Evolutionary conservation across 768 basidiomycete genomes (phyloP).

Genomic region (Russula abietina): DNA sequence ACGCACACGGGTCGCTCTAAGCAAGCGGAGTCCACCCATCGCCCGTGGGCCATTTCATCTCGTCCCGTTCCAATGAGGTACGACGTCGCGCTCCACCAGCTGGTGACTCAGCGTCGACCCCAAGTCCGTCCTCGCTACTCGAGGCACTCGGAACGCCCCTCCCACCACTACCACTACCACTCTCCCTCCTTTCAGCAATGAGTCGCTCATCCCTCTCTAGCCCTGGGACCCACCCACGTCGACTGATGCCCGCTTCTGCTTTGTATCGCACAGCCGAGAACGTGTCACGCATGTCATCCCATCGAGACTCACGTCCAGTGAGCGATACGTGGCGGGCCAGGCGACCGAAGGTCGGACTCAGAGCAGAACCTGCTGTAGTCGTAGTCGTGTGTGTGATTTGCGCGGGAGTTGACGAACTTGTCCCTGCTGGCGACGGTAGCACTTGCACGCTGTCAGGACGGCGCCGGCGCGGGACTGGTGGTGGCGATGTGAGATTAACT

Average conservation of each 20-base stretch:
- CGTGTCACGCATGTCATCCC: constrained; percentile 36
- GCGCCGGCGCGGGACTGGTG: constrained; percentile 38
- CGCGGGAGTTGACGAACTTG: neutral
- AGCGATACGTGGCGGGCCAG: constrained; percentile 40
- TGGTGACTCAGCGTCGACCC: constrained; percentile 22
- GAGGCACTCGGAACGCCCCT: constrained; percentile 28
- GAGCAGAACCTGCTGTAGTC: constrained; percentile 10
- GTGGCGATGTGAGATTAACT: constrained; percentile 41
- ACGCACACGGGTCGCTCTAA: neutral
- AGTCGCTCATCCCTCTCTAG: constrained; percentile 35
- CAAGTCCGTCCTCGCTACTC: constrained; percentile 22
- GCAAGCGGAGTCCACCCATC: constrained; percentile 48
- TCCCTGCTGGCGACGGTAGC: constrained; percentile 10
- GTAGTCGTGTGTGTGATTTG: constrained; percentile 18
- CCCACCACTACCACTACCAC: neutral
- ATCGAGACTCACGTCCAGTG: constrained; percentile 29
- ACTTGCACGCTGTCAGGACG: constrained; percentile 65
- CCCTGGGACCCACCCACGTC: constrained; percentile 49
- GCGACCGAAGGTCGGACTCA: constrained; percentile 18
- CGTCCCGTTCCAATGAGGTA: constrained; percentile 38
- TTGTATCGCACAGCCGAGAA: constrained; percentile 52
- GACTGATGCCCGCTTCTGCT: constrained; percentile 61
- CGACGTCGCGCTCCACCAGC: constrained; percentile 15
- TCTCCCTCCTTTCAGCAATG: constrained; percentile 36
- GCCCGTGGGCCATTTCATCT: constrained; percentile 55